Evolutionary conservation across 2,329 filamentous ascomycete genomes (phyloP).

Genomic region (Xylariaceae sp.): DNA sequence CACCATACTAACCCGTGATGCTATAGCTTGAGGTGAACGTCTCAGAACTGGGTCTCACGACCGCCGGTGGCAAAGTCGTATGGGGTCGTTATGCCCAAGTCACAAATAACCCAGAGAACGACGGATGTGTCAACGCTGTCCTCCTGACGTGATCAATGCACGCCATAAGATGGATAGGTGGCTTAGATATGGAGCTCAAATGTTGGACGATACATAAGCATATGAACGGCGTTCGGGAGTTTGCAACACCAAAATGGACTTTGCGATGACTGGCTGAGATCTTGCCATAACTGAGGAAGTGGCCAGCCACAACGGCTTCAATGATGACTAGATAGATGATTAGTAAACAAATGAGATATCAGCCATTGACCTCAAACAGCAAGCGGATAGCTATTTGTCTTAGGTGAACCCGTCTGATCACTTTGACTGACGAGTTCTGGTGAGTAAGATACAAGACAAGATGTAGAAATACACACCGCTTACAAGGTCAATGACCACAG

Average conservation of each 20-base stretch:
- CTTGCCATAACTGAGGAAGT: background rate
- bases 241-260: background rate
- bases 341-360: too few species aligned
- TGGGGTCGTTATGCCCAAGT: conserved; percentile 58
- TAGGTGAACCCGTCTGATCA: too few species aligned
- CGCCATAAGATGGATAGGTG: conserved; percentile 1
- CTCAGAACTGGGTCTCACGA: conserved; percentile 84
- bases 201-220: background rate
- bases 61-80: conserved; percentile 85
- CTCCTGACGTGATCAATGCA: conserved; percentile 21
- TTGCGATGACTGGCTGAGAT: background rate
- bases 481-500: too few species aligned
- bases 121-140: conserved; percentile 36
- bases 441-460: too few species aligned
- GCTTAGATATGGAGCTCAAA: background rate
- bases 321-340: too few species aligned
- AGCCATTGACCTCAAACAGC: too few species aligned
- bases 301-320: too few species aligned
- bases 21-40: conserved; percentile 81
- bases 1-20: background rate
- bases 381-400: too few species aligned
- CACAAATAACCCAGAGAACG: conserved; percentile 44
- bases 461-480: too few species aligned
- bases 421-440: too few species aligned
- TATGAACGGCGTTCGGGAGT: conserved; percentile 10